Percentiles rank a stretch among this genome's conserved stretches.
These are phyloP conservation scores for Kuraishia hungarica DNA, from an alignment of 805 yeast species.

Conservation along the genomic window DNA sequence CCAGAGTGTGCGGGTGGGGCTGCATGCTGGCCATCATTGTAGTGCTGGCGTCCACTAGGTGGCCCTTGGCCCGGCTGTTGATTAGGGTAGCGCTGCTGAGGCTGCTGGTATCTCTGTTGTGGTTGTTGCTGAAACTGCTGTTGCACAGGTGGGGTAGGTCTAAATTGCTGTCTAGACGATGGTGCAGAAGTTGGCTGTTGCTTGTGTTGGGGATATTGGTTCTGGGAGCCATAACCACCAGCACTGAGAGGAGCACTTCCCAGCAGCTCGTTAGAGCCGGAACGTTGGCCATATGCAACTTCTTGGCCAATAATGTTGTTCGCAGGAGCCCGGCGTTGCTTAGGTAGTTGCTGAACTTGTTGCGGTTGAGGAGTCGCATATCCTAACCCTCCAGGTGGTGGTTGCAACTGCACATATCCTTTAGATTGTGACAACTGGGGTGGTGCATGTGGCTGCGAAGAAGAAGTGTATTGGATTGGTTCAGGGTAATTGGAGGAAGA, in stretches of 20 bases:
- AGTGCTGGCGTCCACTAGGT: background rate
- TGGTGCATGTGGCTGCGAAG: constrained; percentile 5
- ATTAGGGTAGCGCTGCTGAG: constrained; percentile 1
- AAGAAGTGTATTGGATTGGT: constrained; percentile 4
- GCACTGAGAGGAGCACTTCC: background rate
- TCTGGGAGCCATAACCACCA: constrained; percentile 1
- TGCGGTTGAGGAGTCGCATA: constrained; percentile 3
- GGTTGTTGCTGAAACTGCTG: background rate
- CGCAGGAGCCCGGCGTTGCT: background rate
- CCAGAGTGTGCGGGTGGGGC: background rate
- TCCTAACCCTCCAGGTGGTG: constrained; percentile 10
- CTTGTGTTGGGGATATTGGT: constrained; percentile 13
- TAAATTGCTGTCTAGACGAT: background rate
- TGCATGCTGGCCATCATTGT: background rate
- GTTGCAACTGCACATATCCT: background rate
- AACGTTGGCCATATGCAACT: background rate
- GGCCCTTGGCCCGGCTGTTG: background rate
- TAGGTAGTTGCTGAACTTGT: background rate
- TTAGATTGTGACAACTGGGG: constrained; percentile 5
- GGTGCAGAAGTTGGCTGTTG: constrained; percentile 6
- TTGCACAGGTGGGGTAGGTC: background rate
- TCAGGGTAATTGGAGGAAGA: background rate
- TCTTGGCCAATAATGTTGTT: constrained; percentile 1
- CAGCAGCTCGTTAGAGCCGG: background rate
- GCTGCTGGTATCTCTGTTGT: constrained; percentile 4